These are phyloP conservation scores for Phialophora macrospora DNA, from an alignment of 2,329 filamentous ascomycete genomes.

Conservation along the genomic window DNA sequence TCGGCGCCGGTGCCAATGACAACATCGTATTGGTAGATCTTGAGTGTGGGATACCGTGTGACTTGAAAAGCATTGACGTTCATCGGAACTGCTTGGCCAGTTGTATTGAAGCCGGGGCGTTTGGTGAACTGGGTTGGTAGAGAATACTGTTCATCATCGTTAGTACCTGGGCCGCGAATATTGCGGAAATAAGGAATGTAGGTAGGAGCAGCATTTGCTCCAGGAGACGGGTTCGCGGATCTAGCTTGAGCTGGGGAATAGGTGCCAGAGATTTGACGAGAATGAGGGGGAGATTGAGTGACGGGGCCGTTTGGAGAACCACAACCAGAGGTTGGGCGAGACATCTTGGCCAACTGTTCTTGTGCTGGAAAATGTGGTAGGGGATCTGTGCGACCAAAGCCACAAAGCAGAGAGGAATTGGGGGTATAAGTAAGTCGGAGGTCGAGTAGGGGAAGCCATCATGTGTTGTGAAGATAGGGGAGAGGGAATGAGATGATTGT, in stretches of 20 bases:
- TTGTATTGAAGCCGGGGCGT: constrained; percentile 63
- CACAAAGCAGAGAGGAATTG: neutral
- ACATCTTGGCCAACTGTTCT: neutral
- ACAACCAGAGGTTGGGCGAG: neutral
- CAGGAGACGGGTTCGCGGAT: neutral
- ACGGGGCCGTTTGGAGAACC: neutral
- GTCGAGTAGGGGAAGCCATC: constrained; percentile 1
- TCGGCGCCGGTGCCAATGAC: constrained; percentile 66
- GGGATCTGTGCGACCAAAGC: constrained; percentile 1
- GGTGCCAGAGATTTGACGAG: neutral
- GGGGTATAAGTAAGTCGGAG: constrained; percentile 18
- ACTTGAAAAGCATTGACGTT: constrained; percentile 79
- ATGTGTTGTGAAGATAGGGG: constrained; percentile 3
- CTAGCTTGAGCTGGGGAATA: neutral
- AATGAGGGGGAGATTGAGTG: neutral
- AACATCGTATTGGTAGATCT: constrained; percentile 84
- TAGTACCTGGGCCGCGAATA: constrained; percentile 40
- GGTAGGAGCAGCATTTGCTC: neutral
- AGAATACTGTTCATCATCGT: constrained; percentile 42
- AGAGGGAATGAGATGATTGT: constrained; percentile 13
- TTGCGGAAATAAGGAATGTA: constrained; percentile 37
- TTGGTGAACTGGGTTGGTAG: constrained; percentile 44
- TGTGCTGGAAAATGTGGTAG: neutral
- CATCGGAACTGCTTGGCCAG: constrained; percentile 61
- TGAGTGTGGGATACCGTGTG: constrained; percentile 60